Conservation (phyloP, 331 rosid species). For the Spiraea crenata region DNA sequence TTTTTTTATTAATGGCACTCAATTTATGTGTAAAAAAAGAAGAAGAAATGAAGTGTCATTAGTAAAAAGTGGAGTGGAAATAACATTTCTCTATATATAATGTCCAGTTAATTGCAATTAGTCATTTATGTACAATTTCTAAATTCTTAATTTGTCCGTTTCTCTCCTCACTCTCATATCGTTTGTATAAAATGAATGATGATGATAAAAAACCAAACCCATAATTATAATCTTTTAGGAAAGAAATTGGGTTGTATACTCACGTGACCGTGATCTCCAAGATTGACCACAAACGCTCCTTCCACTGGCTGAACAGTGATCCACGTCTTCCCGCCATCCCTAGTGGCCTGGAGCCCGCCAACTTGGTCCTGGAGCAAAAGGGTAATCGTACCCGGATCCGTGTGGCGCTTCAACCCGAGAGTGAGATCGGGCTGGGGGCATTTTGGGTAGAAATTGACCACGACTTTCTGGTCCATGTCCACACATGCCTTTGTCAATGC, state of each 20-base stretch:
- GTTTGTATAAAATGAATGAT: no score
- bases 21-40: no score
- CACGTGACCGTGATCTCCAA: constrained; percentile 90
- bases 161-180: no score
- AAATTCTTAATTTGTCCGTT: no score
- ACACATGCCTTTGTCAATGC: constrained; percentile 73
- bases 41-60: no score
- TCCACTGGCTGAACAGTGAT: constrained; percentile 81
- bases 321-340: constrained; percentile 71
- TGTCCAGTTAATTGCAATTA: no score
- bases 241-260: constrained; percentile 23
- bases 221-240: no score
- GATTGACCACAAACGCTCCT: constrained; percentile 92
- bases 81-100: no score
- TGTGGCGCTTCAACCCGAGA: constrained; percentile 82
- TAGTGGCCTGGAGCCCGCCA: constrained; percentile 90
- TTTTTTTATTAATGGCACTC: no score
- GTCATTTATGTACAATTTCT: no score
- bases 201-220: no score
- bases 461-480: constrained; percentile 88
- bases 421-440: constrained; percentile 90
- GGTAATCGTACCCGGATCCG: constrained; percentile 89
- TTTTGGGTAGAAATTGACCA: constrained; percentile 77
- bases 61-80: no score
- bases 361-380: constrained; percentile 85